phyloP scores from a whole-genome alignment of 106 monocot genomes.

The Cymbidium sinense region DNA sequence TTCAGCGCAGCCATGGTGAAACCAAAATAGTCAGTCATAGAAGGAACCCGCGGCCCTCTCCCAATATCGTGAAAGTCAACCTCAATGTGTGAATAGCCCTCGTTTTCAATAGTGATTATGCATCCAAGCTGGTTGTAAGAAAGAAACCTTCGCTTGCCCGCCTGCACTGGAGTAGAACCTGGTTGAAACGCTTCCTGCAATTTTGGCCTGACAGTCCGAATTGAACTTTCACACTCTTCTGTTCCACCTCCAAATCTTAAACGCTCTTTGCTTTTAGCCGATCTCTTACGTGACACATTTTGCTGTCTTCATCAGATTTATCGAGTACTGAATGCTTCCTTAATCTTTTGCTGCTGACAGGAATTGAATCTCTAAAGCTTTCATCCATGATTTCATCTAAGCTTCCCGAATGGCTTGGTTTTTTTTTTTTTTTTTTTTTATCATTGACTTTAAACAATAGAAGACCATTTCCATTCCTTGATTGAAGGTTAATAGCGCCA shows the following conservation, averaged over 20 bases:
- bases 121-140: conserved; percentile 85
- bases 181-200: conserved; percentile 87
- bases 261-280: conserved; percentile 25
- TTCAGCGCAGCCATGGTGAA: too few species aligned
- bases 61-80: conserved; percentile 99
- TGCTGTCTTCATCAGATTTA: conserved; percentile 47
- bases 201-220: conserved; percentile 19
- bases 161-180: conserved; percentile 69
- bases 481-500: conserved; percentile 34
- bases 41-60: conserved; percentile 90
- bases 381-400: too few species aligned
- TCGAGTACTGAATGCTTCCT: conserved; percentile 41
- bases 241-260: too few species aligned
- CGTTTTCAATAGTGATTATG: conserved; percentile 89
- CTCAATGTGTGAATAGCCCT: conserved; percentile 89
- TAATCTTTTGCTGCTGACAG: conserved; percentile 50
- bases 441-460: conserved; percentile 67
- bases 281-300: conserved; percentile 55
- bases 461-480: too few species aligned
- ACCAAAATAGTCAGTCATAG: conserved; percentile 98
- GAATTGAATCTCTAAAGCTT: conserved; percentile 38
- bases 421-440: too few species aligned
- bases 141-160: conserved; percentile 72
- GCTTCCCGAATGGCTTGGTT: too few species aligned
- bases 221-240: conserved; percentile 21